Conservation (phyloP, 306 rosid genomes). For the Carpinus fangiana region DNA sequence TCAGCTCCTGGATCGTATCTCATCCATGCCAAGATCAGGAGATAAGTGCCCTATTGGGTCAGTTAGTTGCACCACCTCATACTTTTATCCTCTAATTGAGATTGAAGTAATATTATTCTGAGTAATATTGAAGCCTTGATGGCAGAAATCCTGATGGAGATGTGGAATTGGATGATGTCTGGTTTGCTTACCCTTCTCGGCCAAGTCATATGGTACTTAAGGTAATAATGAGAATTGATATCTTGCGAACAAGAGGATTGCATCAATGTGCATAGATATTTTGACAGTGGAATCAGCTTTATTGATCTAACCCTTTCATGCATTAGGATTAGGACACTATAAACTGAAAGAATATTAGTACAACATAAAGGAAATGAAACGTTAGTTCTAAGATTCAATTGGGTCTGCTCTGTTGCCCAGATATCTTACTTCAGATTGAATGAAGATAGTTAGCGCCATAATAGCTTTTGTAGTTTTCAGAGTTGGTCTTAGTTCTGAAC, state of each 20-base stretch:
- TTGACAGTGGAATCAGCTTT: background rate
- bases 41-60: conserved; percentile 46
- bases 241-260: background rate
- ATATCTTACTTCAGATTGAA: background rate
- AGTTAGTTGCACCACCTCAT: background rate
- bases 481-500: too few relatives aligned
- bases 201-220: conserved; percentile 44
- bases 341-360: background rate
- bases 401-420: background rate
- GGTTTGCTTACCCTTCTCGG: conserved; percentile 56
- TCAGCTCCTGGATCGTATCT: conserved; percentile 51
- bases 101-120: background rate
- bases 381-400: conserved; percentile 1
- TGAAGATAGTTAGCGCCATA: background rate
- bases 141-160: conserved; percentile 44
- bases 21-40: conserved; percentile 41
- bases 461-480: too few relatives aligned
- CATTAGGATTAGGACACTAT: background rate
- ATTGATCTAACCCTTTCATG: background rate
- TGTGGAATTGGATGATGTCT: conserved; percentile 49
- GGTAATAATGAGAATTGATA: conserved; percentile 19
- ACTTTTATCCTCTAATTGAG: background rate
- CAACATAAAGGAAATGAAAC: background rate
- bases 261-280: background rate
- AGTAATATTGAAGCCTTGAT: conserved; percentile 9